Base-by-base conservation (phyloP, 163 green algal genomes). In the Scenedesmus sp. region DNA sequence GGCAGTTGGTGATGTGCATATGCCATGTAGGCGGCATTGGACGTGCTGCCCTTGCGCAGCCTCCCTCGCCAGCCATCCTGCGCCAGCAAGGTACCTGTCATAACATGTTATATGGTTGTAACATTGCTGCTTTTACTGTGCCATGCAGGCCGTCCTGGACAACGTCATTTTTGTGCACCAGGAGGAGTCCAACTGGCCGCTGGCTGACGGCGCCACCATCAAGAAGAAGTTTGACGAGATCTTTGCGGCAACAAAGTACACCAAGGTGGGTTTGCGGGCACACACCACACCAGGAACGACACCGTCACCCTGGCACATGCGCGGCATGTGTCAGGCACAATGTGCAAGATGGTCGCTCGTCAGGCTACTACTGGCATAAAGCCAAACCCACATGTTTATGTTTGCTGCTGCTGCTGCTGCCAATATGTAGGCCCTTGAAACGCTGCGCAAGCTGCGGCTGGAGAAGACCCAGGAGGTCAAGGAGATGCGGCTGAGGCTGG, bases 111-210 rank as follows among this genome's bases (percentile, higher is more conserved):
- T 30, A 37, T 76, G 4, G 24, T 30, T 12, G 22, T 70, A 10
- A n/a, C n/a, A n/a, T 40, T 76, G 65, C 7, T 20, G 20, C 4
- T 18, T 76, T 22, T 40, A 12, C 12, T 20, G 15, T 56, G 49
- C 65, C 15, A 24, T n/a, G 56, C 94, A 97, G 95, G 98, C 98
- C 0, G 95, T 99, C 30, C 95, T 99, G 86, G 98, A 99, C 84
- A 99, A 98, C 90, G 98, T 99, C n/a, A 98, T 99, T 46, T 99
- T 99, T 90, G 98, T 99, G 61, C 98, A 99, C 94, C 98, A 99
- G 93, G 98, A 99, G 89, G 98, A 99, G n/a, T 96, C 94, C 90
- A 99, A 99, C 94, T 99, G 98, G 98, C 98, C 98, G 24, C 95
- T 99, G 80, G 95, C 95, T 2, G 98, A 99, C 72, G 95, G 93